Conservation (phyloP, 129 eudicot genomes). For the Helianthus tuberosus region DNA sequence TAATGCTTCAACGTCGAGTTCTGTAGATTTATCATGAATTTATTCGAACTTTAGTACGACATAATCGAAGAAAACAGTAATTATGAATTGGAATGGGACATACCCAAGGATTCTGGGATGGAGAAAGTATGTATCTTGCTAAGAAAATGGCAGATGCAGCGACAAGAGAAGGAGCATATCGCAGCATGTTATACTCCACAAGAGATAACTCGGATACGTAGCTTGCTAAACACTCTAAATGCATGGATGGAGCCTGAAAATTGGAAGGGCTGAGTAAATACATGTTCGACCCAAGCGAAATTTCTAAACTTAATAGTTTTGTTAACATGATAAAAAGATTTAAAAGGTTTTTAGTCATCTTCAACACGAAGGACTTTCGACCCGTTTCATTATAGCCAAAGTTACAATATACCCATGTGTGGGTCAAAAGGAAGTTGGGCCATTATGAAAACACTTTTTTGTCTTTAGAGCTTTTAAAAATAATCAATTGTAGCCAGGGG, state of each 20-base stretch:
- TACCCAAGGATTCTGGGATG: constrained; percentile 88
- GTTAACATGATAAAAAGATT: not conserved
- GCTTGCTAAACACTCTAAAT: constrained; percentile 83
- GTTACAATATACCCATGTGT: not conserved
- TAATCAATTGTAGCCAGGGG: not conserved
- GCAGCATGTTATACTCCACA: constrained; percentile 78
- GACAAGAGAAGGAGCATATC: constrained; percentile 73
- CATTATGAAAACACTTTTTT: not conserved
- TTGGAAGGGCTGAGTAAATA: not conserved
- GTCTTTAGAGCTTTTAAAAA: not conserved
- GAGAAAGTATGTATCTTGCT: constrained; percentile 64
- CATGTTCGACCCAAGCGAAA: not conserved
- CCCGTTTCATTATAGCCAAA: not conserved
- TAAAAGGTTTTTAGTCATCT: not conserved
- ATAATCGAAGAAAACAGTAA: not conserved
- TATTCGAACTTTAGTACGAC: not conserved
- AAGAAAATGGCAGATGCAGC: constrained; percentile 92
- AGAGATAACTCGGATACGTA: constrained; percentile 90
- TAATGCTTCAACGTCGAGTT: constrained; percentile 79
- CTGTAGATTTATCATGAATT: constrained; percentile 39
- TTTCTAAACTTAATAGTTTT: no score
- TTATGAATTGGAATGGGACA: not conserved
- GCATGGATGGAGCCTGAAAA: constrained; percentile 74
- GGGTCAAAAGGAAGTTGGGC: not conserved
- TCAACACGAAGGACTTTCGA: not conserved